Conservation (phyloP, 441 rosid genomes). For the Bruguiera hainesii region DNA sequence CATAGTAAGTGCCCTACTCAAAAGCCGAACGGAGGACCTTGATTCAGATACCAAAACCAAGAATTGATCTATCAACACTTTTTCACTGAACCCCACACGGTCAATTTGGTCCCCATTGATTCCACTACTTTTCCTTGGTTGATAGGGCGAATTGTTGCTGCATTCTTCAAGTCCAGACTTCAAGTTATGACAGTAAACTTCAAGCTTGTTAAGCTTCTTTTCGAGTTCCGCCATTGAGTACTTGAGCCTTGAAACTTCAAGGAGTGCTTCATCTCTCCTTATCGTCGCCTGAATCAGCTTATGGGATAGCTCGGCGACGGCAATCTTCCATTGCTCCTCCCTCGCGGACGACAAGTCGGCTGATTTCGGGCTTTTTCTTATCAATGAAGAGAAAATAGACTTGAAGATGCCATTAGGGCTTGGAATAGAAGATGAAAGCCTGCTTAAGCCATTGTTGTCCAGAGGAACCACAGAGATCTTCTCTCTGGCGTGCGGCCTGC, state of each 20-base stretch:
- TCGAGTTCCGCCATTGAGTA: constrained; percentile 86
- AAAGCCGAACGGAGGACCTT: constrained; percentile 56
- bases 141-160: constrained; percentile 35
- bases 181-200: constrained; percentile 71
- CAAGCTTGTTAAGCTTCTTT: constrained; percentile 88
- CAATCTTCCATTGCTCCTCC: constrained; percentile 77
- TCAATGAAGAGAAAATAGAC: constrained; percentile 62
- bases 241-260: constrained; percentile 76
- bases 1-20: constrained; percentile 67
- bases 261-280: constrained; percentile 77
- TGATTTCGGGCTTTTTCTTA: constrained; percentile 60
- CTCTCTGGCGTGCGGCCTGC: constrained; percentile 79
- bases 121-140: constrained; percentile 26
- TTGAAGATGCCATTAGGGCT: constrained; percentile 81
- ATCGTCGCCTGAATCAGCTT: constrained; percentile 77
- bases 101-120: constrained; percentile 18
- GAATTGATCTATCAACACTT: constrained; percentile 57
- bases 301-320: constrained; percentile 79
- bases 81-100: constrained; percentile 32
- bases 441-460: constrained; percentile 42
- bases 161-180: constrained; percentile 81
- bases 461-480: constrained; percentile 83
- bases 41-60: constrained; percentile 70
- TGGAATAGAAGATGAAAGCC: constrained; percentile 44
- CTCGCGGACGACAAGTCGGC: constrained; percentile 29